A percentile compares a stretch with the other conserved stretches of the same genome.
Evolutionary conservation across 805 yeast genomes (phyloP).

Genomic region (Saccharomycopsis javanensis): DNA sequence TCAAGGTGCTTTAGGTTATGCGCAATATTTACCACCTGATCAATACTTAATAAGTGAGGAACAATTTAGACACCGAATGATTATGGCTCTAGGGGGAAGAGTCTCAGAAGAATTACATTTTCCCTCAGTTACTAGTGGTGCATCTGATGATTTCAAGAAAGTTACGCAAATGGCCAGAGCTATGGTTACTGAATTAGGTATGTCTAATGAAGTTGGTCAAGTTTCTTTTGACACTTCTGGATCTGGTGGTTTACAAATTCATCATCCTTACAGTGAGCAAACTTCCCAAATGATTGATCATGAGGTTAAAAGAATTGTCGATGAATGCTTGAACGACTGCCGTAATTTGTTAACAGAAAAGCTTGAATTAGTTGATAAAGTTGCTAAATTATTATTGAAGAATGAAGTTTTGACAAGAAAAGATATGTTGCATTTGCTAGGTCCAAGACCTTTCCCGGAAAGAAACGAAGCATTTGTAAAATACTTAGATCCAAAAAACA

Average conservation of each 20-base stretch:
- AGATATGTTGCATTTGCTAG: slow-evolving; percentile 68
- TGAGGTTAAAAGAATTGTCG: slow-evolving; percentile 60
- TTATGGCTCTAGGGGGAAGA: slow-evolving; percentile 91
- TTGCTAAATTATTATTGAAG: slow-evolving; percentile 60
- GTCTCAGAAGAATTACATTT: slow-evolving; percentile 87
- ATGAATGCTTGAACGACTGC: slow-evolving; percentile 56
- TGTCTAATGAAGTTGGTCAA: slow-evolving; percentile 70
- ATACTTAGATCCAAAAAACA: slow-evolving; percentile 35
- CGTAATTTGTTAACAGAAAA: slow-evolving; percentile 47
- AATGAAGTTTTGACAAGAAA: slow-evolving; percentile 77
- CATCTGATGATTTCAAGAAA: slow-evolving; percentile 85
- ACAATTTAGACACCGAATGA: slow-evolving; percentile 75
- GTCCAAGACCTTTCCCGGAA: slow-evolving; percentile 71
- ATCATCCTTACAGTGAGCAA: slow-evolving; percentile 61
- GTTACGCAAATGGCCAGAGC: slow-evolving; percentile 81
- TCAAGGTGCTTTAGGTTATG: slow-evolving; percentile 92
- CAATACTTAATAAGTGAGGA: slow-evolving; percentile 67
- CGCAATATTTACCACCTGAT: slow-evolving; percentile 89
- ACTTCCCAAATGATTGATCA: slow-evolving; percentile 59
- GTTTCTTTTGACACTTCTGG: slow-evolving; percentile 40
- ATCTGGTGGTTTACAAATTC: slow-evolving; percentile 42
- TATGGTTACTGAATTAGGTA: slow-evolving; percentile 83
- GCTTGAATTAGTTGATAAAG: slow-evolving; percentile 49
- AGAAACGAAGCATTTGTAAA: slow-evolving; percentile 85
- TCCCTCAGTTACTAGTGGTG: slow-evolving; percentile 82